Conservation (phyloP, 208 protist species). For the Trypanosoma brucei region DNA sequence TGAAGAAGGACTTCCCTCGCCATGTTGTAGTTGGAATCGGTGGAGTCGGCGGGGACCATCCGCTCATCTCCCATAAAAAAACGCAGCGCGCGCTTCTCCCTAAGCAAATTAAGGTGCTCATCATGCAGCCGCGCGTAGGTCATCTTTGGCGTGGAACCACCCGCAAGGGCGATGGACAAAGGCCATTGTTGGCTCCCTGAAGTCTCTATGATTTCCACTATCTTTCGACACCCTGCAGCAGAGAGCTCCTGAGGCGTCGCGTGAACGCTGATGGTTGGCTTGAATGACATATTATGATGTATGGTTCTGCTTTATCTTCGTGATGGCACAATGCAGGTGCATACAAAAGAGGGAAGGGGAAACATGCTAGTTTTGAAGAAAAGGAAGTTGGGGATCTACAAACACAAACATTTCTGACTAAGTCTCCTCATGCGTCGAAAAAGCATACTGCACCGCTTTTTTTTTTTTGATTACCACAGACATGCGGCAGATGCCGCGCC, state of each 20-base stretch:
- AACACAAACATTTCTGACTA: too few species aligned
- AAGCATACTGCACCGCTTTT: too few species aligned
- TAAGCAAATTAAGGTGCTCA: constrained; percentile 37
- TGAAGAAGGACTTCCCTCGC: constrained; percentile 44
- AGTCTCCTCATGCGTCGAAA: too few species aligned
- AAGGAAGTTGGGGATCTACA: too few species aligned
- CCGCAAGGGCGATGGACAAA: constrained; percentile 61
- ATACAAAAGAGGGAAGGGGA: too few species aligned
- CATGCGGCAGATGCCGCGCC: too few species aligned
- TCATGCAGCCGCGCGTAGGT: constrained; percentile 47
- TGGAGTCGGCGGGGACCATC: constrained; percentile 37
- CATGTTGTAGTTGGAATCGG: constrained; percentile 69
- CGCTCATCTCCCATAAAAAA: constrained; percentile 75
- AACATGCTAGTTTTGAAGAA: too few species aligned
- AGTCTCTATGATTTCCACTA: constrained; percentile 25
- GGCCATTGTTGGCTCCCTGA: constrained; percentile 3
- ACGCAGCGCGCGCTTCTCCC: constrained; percentile 24
- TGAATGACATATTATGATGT: constrained; percentile 16
- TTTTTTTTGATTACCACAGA: too few species aligned
- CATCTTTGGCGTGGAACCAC: constrained; percentile 63
- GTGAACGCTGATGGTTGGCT: constrained; percentile 36
- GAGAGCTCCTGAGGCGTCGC: constrained; percentile 32
- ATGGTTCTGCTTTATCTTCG: too few species aligned
- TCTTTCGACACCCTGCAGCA: constrained; percentile 32
- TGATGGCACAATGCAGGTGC: too few species aligned